Conservation (phyloP, 2,329 filamentous ascomycete species). For the Xenosphaeropsis pyriputrescens region DNA sequence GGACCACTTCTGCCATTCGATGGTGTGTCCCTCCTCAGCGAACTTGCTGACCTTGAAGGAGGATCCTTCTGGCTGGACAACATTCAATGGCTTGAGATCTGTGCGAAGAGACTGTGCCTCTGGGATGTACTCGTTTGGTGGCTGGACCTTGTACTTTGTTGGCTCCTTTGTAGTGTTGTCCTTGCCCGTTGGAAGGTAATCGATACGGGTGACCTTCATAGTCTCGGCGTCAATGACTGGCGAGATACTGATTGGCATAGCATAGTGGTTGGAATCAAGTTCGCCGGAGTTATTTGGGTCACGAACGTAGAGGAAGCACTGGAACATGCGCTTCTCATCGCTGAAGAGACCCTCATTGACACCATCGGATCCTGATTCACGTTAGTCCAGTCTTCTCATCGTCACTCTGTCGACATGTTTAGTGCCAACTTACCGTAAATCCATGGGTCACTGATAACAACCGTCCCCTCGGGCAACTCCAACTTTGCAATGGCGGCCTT, state of each 20-base stretch:
- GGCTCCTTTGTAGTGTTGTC: constrained; percentile 41
- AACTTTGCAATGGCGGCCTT: constrained; percentile 46
- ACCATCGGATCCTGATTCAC: constrained; percentile 30
- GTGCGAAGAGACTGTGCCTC: constrained; percentile 43
- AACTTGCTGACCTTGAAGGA: constrained; percentile 39
- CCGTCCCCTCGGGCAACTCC: constrained; percentile 41
- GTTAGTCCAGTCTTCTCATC: constrained; percentile 1
- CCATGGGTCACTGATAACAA: constrained; percentile 48
- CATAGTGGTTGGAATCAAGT: constrained; percentile 54
- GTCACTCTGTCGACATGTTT: not conserved
- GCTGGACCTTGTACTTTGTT: constrained; percentile 38
- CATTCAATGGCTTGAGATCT: constrained; percentile 48
- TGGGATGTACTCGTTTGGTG: constrained; percentile 48
- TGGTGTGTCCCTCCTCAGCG: constrained; percentile 33
- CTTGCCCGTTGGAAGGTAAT: constrained; percentile 51
- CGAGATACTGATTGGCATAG: constrained; percentile 47
- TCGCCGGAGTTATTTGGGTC: constrained; percentile 43
- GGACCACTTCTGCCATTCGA: constrained; percentile 54
- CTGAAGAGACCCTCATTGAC: constrained; percentile 28
- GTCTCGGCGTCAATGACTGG: constrained; percentile 49
- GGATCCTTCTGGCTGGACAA: constrained; percentile 48
- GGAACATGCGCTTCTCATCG: constrained; percentile 33
- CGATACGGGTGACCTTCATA: constrained; percentile 53
- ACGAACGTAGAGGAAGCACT: constrained; percentile 53
- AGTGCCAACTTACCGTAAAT: constrained; percentile 33